Base-by-base conservation (phyloP, 2,329 filamentous ascomycete genomes). In the Talaromyces rugulosus region DNA sequence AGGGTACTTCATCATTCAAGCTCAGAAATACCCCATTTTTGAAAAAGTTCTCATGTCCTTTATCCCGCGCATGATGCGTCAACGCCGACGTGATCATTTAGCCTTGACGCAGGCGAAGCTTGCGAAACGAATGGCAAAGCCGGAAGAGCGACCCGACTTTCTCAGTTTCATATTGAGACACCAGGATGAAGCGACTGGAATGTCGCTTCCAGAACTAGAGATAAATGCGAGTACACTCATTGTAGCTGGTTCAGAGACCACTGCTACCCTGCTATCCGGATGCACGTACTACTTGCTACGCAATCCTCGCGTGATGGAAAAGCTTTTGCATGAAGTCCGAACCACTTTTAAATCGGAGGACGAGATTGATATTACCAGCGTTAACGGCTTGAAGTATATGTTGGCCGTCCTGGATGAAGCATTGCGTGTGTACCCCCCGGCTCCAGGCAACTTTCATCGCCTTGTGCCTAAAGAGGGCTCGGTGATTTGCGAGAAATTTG, bases 91-190 rank as follows among this genome's bases (percentile, higher is more conserved):
- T 23, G 18, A 28, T 23, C 44, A 51, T 28, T 51, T 28, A 23
- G 18, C 18, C 8, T 51, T 51, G 9, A 51, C 18, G 18, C 18
- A 23, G 18, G 44, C 18, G 3, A 51, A 23, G 44, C 18, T 28
- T 28, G 44, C 18, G 18, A 51, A 14, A 28, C 57, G 57, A 51
- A 36, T 59, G 33, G 57, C 18, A 52, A 59, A 34, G 5, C n/a
- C 18, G 12, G 36, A n/a, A 11, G 57, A 59, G 27, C 42, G 57
- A 52, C 57, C 57, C n/a, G 57, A 59, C 14, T 59, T 59, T 44
- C 30, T 59, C 42, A 51, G 42, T 27, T 51, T 51, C 23, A 59
- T 59, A 14, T 12, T 59, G 30, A 59, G 28, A 18, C 57, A 59
- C 16, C 27, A 51, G n/a, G 30, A 59, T 33, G 27, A 23, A 23